These are phyloP conservation scores for Amanita fuliginea DNA, from an alignment of 768 basidiomycete genomes.

Conservation along the genomic window DNA sequence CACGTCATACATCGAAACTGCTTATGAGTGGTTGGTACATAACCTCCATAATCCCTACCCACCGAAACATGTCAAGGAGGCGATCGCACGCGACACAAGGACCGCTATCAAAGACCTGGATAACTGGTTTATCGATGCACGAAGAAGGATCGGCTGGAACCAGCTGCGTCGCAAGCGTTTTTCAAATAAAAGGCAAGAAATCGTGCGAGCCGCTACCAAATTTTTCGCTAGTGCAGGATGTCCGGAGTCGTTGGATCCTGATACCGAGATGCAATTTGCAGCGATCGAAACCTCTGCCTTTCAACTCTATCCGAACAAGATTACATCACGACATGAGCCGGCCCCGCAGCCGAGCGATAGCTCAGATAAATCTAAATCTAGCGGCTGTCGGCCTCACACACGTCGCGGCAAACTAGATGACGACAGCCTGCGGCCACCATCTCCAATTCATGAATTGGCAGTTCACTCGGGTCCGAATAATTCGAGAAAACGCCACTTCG, in stretches of 20 bases:
- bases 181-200: conserved; percentile 19
- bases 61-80: not conserved
- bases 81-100: not conserved
- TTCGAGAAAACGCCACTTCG: too few relatives aligned
- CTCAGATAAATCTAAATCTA: too few relatives aligned
- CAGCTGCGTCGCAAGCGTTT: conserved; percentile 22
- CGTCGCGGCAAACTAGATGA: too few relatives aligned
- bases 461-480: too few relatives aligned
- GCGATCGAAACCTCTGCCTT: not conserved
- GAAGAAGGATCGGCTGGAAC: conserved; percentile 47
- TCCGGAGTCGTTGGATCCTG: conserved; percentile 8
- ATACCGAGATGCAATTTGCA: not conserved
- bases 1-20: conserved; percentile 18
- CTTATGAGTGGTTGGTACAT: conserved; percentile 29
- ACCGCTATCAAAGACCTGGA: conserved; percentile 20
- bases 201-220: conserved; percentile 25
- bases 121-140: conserved; percentile 35
- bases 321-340: too few relatives aligned
- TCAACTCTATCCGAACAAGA: not conserved
- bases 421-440: too few relatives aligned
- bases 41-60: conserved; percentile 19
- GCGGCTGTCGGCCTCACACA: too few relatives aligned
- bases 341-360: too few relatives aligned
- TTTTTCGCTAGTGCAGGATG: conserved; percentile 17
- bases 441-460: too few relatives aligned